Base-by-base conservation (phyloP, 345 rosid species). In the Carallia brachiata region DNA sequence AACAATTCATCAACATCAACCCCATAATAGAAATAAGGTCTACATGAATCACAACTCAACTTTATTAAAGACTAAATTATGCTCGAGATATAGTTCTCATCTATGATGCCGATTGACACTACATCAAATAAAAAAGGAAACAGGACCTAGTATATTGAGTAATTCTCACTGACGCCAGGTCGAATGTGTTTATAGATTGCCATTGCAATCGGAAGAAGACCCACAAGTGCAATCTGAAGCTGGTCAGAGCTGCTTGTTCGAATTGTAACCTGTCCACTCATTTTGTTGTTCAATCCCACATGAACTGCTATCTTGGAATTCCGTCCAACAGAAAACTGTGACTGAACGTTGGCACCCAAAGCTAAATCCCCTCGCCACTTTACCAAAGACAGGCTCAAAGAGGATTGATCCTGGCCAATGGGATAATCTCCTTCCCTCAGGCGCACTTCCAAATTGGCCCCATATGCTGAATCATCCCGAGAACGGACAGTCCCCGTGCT, bases 301-400 rank as follows among this genome's bases (percentile, higher is more conserved):
- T 96, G 98, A 65, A 91, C 71, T 1, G 92, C 87, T 10, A 94
- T 56, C 85, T 94, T 90, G 4, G 95, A 90, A 66, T 81, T 69
- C 70, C 95, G 75, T 48, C 98, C 96, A 23, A 89, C 36, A 1
- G 96, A 89, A 39, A 94, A 52, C 71, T 91, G 97, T 31, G 97
- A 91, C 83, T 94, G 97, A 65, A 94, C 77, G 76, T 94, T 88
- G 56, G 97, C 97, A 60, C 95, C 97, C 30, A 94, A 72, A 36
- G 97, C 98, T 68, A 94, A 81, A 84, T 94, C 97, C 23, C 96
- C 95, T 70, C 87, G 83, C 96, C 98, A 94, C 78, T 92, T 90
- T 77, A 94, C 96, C 39, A 94, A 81, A 52, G 98, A 94, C 23
- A 94, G 67, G 18, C 98, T 91, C 68, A 94, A 60, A 12, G 97